A percentile compares a stretch with the other conserved stretches of the same genome.
Conservation (phyloP, 2,329 filamentous ascomycete species). For the Colletotrichum gloeosporioides region DNA sequence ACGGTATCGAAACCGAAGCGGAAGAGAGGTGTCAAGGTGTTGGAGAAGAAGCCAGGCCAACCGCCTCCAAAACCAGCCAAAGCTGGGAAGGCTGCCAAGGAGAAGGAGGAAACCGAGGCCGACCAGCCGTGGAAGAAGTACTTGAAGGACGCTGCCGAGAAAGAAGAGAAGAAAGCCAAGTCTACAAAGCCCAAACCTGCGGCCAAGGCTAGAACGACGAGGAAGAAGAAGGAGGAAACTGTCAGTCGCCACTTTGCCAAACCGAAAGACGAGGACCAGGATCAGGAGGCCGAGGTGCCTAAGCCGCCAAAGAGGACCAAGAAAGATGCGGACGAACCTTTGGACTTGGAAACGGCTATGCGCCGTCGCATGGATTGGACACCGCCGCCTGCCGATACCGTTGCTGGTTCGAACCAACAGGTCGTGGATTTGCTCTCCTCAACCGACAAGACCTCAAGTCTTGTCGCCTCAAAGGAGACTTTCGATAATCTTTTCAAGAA, state of each 20-base stretch:
- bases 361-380: conserved; percentile 71
- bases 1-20: conserved; percentile 13
- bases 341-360: conserved; percentile 54
- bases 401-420: conserved; percentile 34
- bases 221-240: conserved; percentile 31
- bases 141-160: conserved; percentile 10
- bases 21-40: conserved; percentile 11
- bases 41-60: conserved; percentile 18
- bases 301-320: not conserved
- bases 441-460: conserved; percentile 10
- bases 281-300: conserved; percentile 13
- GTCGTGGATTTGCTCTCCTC: conserved; percentile 35
- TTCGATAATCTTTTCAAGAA: conserved; percentile 51
- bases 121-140: conserved; percentile 42
- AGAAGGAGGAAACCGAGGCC: not conserved
- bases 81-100: not conserved
- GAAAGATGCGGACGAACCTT: conserved; percentile 30
- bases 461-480: conserved; percentile 29
- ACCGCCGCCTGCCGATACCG: conserved; percentile 55
- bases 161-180: not conserved
- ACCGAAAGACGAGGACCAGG: conserved; percentile 15
- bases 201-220: conserved; percentile 18
- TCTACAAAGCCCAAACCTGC: conserved; percentile 27
- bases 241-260: conserved; percentile 39
- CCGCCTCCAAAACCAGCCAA: not conserved